Evolutionary conservation across 2,329 filamentous ascomycete genomes (phyloP).

Genomic region (Chaetomiaceae sp.): DNA sequence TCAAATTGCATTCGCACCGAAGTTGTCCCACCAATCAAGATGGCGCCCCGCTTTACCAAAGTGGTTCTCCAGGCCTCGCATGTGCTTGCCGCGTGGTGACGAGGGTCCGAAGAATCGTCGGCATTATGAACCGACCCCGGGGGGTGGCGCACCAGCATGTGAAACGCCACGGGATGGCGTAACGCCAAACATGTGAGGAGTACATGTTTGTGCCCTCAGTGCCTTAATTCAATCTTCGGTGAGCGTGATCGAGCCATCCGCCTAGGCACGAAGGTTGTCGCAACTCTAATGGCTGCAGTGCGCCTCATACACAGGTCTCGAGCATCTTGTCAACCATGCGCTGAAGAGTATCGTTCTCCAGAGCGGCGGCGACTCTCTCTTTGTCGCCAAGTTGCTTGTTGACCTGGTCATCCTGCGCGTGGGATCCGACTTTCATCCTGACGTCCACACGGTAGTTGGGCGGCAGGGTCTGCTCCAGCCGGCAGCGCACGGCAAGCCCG

Average conservation of each 20-base stretch:
- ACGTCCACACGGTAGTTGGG: constrained; percentile 90
- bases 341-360: constrained; percentile 89
- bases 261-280: neutral
- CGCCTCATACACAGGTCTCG: constrained; percentile 62
- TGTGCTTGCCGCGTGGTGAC: constrained; percentile 1
- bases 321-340: constrained; percentile 91
- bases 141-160: neutral
- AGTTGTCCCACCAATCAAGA: constrained; percentile 16
- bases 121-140: neutral
- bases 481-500: constrained; percentile 83
- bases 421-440: constrained; percentile 91
- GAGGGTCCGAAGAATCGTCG: neutral
- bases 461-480: constrained; percentile 83
- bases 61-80: neutral
- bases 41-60: neutral
- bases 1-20: constrained; percentile 6
- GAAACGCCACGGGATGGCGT: neutral
- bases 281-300: too few relatives aligned
- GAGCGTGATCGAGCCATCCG: neutral
- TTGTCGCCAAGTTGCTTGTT: constrained; percentile 97
- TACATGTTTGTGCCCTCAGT: neutral
- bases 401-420: constrained; percentile 88
- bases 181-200: neutral
- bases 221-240: too few relatives aligned
- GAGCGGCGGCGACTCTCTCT: constrained; percentile 86